phyloP scores from a whole-genome alignment of 495 filamentous ascomycete genomes.

The Hypoxylon subgilvum region DNA sequence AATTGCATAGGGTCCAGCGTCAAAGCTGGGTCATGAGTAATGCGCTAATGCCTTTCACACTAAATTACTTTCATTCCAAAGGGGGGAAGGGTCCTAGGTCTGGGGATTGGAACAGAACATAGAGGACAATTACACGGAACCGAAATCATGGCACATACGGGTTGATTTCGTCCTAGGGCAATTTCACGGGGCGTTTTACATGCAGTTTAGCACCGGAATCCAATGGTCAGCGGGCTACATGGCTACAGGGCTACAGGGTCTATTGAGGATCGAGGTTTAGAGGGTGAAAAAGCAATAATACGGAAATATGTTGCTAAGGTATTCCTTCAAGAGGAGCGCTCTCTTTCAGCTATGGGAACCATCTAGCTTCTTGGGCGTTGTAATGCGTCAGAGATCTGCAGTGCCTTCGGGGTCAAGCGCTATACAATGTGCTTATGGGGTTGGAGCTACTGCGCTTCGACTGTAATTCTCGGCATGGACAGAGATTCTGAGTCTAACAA shows the following conservation, averaged over 20 bases:
- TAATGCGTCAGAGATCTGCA: background rate
- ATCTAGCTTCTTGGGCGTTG: background rate
- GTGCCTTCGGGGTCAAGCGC: background rate
- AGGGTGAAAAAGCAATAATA: conserved; percentile 33
- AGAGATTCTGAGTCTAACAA: background rate
- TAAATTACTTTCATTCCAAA: conserved; percentile 16
- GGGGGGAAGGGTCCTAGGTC: background rate
- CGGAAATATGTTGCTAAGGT: conserved; percentile 5
- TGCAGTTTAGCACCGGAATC: conserved; percentile 21
- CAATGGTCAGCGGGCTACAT: conserved; percentile 7
- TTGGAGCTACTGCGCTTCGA: background rate
- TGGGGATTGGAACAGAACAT: conserved; percentile 9
- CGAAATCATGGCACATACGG: conserved; percentile 28
- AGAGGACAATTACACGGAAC: conserved; percentile 18
- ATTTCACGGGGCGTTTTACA: conserved; percentile 24
- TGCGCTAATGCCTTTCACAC: conserved; percentile 14
- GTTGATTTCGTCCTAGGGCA: conserved; percentile 9
- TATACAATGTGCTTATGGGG: background rate
- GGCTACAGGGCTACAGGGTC: conserved; percentile 1
- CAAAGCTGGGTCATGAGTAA: conserved; percentile 6
- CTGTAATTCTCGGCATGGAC: background rate
- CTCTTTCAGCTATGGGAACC: background rate
- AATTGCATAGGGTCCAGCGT: conserved; percentile 12
- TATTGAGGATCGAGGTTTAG: no score
- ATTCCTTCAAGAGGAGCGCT: background rate